These are phyloP conservation scores for Eimeria falciformis DNA, from an alignment of 169 alveolate genomes.

Conservation along the genomic window DNA sequence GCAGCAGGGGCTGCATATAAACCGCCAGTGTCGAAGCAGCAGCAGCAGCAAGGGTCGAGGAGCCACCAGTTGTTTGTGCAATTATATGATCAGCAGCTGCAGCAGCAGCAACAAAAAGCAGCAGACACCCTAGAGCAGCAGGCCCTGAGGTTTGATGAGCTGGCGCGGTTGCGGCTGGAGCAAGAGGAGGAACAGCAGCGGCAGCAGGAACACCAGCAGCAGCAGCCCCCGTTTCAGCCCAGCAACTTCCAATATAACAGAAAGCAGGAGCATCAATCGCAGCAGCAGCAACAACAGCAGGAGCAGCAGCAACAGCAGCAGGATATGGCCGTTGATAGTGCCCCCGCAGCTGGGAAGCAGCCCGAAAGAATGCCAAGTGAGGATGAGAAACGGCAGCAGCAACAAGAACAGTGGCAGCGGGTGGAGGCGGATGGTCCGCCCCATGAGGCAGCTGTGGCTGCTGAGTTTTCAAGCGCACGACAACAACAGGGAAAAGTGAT, in stretches of 20 bases:
- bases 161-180: slow-evolving; percentile 40
- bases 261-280: neutral
- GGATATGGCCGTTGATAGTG: neutral
- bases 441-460: no score
- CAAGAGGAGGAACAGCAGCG: slow-evolving; percentile 40
- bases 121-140: slow-evolving; percentile 20
- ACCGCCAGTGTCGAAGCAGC: slow-evolving; percentile 43
- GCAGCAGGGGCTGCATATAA: slow-evolving; percentile 21
- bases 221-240: slow-evolving; percentile 21
- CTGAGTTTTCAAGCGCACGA: no score
- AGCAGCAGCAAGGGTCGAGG: slow-evolving; percentile 49
- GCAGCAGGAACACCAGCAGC: slow-evolving; percentile 16
- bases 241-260: neutral
- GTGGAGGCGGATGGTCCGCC: neutral
- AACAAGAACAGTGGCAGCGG: neutral
- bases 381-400: slow-evolving; percentile 1
- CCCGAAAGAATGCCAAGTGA: neutral
- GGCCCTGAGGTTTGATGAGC: slow-evolving; percentile 28
- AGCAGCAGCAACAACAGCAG: slow-evolving; percentile 42
- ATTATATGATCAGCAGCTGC: slow-evolving; percentile 71
- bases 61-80: slow-evolving; percentile 52
- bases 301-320: neutral
- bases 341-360: neutral
- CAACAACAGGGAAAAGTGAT: no score
- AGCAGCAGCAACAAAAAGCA: slow-evolving; percentile 51